Conservation (phyloP, 148 eudicot species). For the Heliosperma pusillum region DNA sequence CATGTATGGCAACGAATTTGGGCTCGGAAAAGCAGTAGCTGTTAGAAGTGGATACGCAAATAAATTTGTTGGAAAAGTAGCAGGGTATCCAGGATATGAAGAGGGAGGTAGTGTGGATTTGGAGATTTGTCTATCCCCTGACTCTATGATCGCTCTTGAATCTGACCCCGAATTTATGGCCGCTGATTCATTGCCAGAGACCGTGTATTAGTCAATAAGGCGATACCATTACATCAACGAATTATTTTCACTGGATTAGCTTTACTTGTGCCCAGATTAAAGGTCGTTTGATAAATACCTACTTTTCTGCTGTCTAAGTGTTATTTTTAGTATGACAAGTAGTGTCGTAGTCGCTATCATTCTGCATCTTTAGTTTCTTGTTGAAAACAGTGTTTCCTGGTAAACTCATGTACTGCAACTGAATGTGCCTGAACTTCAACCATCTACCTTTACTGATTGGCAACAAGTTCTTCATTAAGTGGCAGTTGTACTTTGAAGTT, state of each 20-base stretch:
- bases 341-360: too few relatives aligned
- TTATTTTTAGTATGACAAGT: too few relatives aligned
- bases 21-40: slow-evolving; percentile 61
- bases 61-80: slow-evolving; percentile 53
- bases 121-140: slow-evolving; percentile 16
- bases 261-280: neutral
- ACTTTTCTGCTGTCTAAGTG: too few relatives aligned
- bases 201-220: too few relatives aligned
- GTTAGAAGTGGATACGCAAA: slow-evolving; percentile 52
- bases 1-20: slow-evolving; percentile 74
- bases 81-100: slow-evolving; percentile 16
- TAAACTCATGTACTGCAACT: neutral
- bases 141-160: slow-evolving; percentile 22
- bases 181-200: neutral
- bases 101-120: slow-evolving; percentile 23
- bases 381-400: neutral
- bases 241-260: slow-evolving; percentile 18
- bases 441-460: too few relatives aligned
- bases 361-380: neutral
- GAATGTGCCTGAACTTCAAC: neutral
- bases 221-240: too few relatives aligned
- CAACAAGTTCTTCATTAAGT: too few relatives aligned
- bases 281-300: neutral
- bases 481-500: too few relatives aligned
- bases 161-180: slow-evolving; percentile 21